Percentiles rank a stretch among this genome's conserved stretches.
Evolutionary conservation across 257 asterid species (phyloP).

Genomic region (Rauvolfia tetraphylla): DNA sequence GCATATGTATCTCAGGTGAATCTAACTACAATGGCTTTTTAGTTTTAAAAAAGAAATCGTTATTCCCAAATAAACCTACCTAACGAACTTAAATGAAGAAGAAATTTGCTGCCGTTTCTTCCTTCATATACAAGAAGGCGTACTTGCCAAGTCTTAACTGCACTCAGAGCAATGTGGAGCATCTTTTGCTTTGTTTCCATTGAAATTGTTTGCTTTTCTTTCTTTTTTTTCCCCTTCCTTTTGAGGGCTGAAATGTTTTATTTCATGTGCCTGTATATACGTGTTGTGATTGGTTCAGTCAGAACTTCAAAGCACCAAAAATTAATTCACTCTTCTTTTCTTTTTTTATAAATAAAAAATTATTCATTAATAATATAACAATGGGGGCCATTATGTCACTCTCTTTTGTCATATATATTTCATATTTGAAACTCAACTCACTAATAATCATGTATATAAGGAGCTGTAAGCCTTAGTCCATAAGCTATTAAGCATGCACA

Average conservation of each 20-base stretch:
- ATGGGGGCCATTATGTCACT: too few relatives aligned
- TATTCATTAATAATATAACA: too few relatives aligned
- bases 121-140: not conserved
- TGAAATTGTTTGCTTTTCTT: not conserved
- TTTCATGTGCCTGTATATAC: too few relatives aligned
- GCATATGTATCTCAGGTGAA: not conserved
- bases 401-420: too few relatives aligned
- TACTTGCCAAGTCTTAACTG: not conserved
- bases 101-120: slow-evolving; percentile 1
- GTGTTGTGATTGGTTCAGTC: not conserved
- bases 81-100: not conserved
- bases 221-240: too few relatives aligned
- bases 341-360: too few relatives aligned
- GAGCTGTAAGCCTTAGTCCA: too few relatives aligned
- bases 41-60: not conserved
- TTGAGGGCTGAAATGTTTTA: not conserved
- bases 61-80: not conserved
- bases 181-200: not conserved
- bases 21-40: not conserved
- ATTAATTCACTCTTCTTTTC: not conserved
- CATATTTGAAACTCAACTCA: too few relatives aligned
- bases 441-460: too few relatives aligned
- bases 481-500: too few relatives aligned
- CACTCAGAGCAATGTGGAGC: not conserved
- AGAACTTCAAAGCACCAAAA: not conserved